phyloP scores from a whole-genome alignment of 148 eudicot genomes.

The Amaranthus cruentus region DNA sequence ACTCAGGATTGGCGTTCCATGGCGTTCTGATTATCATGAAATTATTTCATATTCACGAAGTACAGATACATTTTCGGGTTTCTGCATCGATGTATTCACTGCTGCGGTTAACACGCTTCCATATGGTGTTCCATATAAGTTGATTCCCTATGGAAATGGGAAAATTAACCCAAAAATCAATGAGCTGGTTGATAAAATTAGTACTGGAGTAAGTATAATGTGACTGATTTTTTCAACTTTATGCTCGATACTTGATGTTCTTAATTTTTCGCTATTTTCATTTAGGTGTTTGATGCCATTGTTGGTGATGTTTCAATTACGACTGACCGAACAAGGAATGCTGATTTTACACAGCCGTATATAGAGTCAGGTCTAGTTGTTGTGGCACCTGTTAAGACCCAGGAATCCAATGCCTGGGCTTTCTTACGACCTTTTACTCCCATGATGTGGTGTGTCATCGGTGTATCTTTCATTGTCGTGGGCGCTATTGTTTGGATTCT shows the following conservation, averaged over 20 bases:
- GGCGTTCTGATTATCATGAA: slow-evolving; percentile 50
- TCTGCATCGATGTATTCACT: slow-evolving; percentile 66
- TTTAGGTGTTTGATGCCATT: slow-evolving; percentile 55
- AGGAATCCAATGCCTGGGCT: slow-evolving; percentile 53
- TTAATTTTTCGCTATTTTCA: background rate
- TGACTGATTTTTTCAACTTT: background rate
- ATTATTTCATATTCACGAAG: slow-evolving; percentile 38
- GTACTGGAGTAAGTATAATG: slow-evolving; percentile 50
- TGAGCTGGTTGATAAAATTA: slow-evolving; percentile 42
- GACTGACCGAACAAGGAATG: slow-evolving; percentile 46
- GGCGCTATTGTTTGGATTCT: slow-evolving; percentile 66
- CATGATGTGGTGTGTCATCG: slow-evolving; percentile 52
- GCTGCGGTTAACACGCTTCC: slow-evolving; percentile 67
- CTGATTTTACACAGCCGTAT: slow-evolving; percentile 67
- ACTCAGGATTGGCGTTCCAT: slow-evolving; percentile 70
- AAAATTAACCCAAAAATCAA: slow-evolving; percentile 47
- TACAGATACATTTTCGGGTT: slow-evolving; percentile 48
- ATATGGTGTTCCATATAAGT: slow-evolving; percentile 58
- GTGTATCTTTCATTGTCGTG: slow-evolving; percentile 43
- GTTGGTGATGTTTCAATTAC: slow-evolving; percentile 65
- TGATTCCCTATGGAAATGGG: slow-evolving; percentile 59
- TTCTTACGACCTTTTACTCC: slow-evolving; percentile 58
- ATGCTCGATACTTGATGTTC: background rate
- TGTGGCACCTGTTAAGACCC: slow-evolving; percentile 42
- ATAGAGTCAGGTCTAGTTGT: slow-evolving; percentile 64